Evolutionary conservation across 2,329 filamentous ascomycete species (phyloP), one percentile per base, ranked within the genome.

Genomic region (Aspergillus hortae): DNA sequence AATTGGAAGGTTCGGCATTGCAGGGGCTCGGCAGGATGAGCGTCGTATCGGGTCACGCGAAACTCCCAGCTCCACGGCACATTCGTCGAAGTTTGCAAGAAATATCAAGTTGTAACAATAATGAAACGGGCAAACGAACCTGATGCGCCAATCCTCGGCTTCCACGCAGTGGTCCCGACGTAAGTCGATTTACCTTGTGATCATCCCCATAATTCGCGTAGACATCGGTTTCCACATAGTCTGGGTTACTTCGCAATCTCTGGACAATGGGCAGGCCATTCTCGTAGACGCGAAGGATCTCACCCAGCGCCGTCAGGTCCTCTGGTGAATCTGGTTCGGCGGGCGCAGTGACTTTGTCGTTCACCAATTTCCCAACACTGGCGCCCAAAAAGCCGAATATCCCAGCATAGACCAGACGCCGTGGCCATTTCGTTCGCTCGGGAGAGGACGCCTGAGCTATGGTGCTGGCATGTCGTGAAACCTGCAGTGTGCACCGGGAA

Each of bases 81-180:
- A 23, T n/a, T 35, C 9, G 27, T 41, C 30, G 46, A 21, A 48
- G 15, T 15, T 48, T 32, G 46, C 46, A 21, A 41, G 11, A 25
- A 17, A 14, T 12, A 5, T 12, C 15, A 42, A 23, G 40, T 5
- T 9, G 15, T 14, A 17, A 38, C 4, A 4, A 17, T 38, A 38
- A 38, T 30, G 45, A 48, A 46, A 54, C 38, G 55, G 36, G 41
- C 42, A 41, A 15, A 62, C 69, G 36, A 54, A 74, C 72, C 68
- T 75, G 74, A 44, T 74, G 55, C 21, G 67, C 69, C 40, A 75
- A 49, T 14, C 70, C 73, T 48, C 69, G 64, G 52, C 67, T 71
- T 17, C 74, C 74, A 44, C 62, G 61, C 49, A 77, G 54, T 10
- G 69, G 63, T 4, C 73, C 73, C 44, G 67, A 69, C 4, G 73